A percentile compares a stretch with the other conserved stretches of the same genome.
These are phyloP conservation scores for Fusarium papillatum DNA, from an alignment of 2,329 filamentous ascomycete genomes.

Conservation along the genomic window DNA sequence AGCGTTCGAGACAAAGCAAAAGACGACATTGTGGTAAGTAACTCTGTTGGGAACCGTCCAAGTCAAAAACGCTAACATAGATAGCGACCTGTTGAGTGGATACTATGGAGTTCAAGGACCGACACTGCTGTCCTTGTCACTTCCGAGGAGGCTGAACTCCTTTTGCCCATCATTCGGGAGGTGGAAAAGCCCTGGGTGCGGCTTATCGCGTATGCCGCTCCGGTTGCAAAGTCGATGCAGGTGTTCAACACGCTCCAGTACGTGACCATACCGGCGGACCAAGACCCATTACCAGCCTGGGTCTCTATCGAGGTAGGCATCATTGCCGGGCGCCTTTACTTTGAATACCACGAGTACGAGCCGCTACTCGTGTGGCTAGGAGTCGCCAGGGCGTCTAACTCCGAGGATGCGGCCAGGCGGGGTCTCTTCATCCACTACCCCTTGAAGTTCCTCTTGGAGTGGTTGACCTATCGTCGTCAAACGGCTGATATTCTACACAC, in stretches of 20 bases:
- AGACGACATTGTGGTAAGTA: slow-evolving; percentile 23
- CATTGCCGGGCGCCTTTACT: slow-evolving; percentile 72
- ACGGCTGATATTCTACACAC: slow-evolving; percentile 70
- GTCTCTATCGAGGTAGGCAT: slow-evolving; percentile 71
- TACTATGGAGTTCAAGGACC: slow-evolving; percentile 66
- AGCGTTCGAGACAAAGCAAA: neutral
- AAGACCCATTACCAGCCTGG: slow-evolving; percentile 62
- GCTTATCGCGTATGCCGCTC: slow-evolving; percentile 70
- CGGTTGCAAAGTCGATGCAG: slow-evolving; percentile 71
- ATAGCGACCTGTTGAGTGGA: slow-evolving; percentile 69
- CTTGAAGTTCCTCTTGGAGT: slow-evolving; percentile 65
- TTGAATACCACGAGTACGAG: slow-evolving; percentile 62
- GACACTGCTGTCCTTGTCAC: slow-evolving; percentile 69
- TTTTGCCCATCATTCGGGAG: slow-evolving; percentile 61
- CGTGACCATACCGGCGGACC: slow-evolving; percentile 60
- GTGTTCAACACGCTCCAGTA: slow-evolving; percentile 68
- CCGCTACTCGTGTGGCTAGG: slow-evolving; percentile 50
- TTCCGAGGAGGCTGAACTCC: slow-evolving; percentile 71
- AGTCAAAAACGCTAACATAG: slow-evolving; percentile 25
- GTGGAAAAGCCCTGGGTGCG: slow-evolving; percentile 46
- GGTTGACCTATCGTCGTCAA: slow-evolving; percentile 65
- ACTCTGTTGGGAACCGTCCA: slow-evolving; percentile 11
- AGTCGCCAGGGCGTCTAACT: neutral
- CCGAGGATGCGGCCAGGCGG: neutral
- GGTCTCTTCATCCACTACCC: slow-evolving; percentile 42